A percentile compares a stretch with the other conserved stretches of the same genome.
Conservation (phyloP, 768 basidiomycete species). For the Daedaleopsis sinensis region DNA sequence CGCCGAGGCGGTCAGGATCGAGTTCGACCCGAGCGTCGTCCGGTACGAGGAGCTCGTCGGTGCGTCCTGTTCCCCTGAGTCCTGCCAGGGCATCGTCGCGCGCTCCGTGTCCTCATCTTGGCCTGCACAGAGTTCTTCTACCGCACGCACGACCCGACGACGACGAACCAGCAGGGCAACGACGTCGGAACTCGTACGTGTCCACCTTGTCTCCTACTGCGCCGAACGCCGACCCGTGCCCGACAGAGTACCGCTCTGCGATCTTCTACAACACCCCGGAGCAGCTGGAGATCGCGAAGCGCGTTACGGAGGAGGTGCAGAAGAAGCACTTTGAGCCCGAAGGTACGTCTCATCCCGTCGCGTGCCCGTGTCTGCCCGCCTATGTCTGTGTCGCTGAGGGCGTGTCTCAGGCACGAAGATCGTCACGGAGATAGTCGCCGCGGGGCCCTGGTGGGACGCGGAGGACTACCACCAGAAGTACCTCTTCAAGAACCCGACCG, state of each 20-base stretch:
- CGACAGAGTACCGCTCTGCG: slow-evolving; percentile 86
- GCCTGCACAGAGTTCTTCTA: slow-evolving; percentile 81
- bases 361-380: not conserved
- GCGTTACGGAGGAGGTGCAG: slow-evolving; percentile 83
- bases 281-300: slow-evolving; percentile 71
- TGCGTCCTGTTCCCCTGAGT: slow-evolving; percentile 42
- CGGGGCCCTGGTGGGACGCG: slow-evolving; percentile 79
- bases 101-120: not conserved
- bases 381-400: not conserved
- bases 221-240: not conserved
- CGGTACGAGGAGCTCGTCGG: slow-evolving; percentile 87
- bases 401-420: slow-evolving; percentile 58
- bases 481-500: slow-evolving; percentile 79
- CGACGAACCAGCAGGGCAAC: slow-evolving; percentile 73
- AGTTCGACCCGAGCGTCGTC: slow-evolving; percentile 80
- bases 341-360: slow-evolving; percentile 17
- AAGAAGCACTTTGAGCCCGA: slow-evolving; percentile 78
- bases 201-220: not conserved
- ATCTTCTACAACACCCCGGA: slow-evolving; percentile 82
- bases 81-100: too few species aligned
- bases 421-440: slow-evolving; percentile 72
- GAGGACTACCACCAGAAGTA: slow-evolving; percentile 88
- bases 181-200: slow-evolving; percentile 79
- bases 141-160: slow-evolving; percentile 92
- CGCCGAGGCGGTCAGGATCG: slow-evolving; percentile 86